Evolutionary conservation across 1,284 basidiomycete genomes (phyloP).

Genomic region (Apiotrichum montevideense): DNA sequence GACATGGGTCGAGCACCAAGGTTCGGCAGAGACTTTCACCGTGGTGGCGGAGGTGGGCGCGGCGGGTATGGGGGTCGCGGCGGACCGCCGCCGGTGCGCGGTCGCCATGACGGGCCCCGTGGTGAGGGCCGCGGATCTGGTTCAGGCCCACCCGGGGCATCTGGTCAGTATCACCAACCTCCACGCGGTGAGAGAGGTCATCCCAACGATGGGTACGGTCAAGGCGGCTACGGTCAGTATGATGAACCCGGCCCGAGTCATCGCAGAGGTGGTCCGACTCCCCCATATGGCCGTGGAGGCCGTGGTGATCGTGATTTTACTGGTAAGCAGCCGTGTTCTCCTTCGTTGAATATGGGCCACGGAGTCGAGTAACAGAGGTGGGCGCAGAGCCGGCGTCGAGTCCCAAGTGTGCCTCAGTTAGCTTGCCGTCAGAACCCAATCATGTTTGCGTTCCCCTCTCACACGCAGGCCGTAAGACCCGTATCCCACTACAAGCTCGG

Average conservation of each 20-base stretch:
- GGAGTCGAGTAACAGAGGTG: not conserved
- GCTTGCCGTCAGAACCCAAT: no score
- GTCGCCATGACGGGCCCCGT: not conserved
- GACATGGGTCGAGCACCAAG: not conserved
- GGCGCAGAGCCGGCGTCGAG: no score
- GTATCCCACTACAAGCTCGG: not conserved
- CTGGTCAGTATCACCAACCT: no score
- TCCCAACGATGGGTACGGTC: not conserved
- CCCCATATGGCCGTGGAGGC: constrained; percentile 3
- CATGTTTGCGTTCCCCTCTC: not conserved
- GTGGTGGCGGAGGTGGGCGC: not conserved
- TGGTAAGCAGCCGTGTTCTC: not conserved
- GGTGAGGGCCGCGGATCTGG: not conserved
- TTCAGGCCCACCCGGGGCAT: not conserved
- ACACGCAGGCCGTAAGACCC: constrained; percentile 1
- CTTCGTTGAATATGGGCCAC: not conserved
- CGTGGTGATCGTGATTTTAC: constrained; percentile 39
- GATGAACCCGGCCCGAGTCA: constrained; percentile 1
- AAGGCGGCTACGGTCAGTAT: constrained; percentile 9
- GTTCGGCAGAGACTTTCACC: not conserved
- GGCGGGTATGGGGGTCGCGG: not conserved
- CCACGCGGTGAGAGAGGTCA: no score
- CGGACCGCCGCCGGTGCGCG: no score
- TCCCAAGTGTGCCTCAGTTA: no score
- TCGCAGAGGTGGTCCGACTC: not conserved